Conservation (phyloP, 2,329 filamentous ascomycete species). For the Alternaria sp. region DNA sequence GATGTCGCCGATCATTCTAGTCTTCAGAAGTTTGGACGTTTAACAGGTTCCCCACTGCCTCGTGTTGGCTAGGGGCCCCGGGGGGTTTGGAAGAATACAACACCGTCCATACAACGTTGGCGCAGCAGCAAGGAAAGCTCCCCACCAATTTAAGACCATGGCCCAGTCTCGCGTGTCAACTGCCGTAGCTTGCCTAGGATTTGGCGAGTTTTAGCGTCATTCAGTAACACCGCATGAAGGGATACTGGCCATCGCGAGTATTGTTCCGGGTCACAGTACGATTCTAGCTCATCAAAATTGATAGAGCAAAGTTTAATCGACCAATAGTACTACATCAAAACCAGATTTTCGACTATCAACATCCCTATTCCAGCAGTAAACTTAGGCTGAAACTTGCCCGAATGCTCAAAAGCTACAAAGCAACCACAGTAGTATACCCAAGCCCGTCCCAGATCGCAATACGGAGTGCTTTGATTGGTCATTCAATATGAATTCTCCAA, state of each 20-base stretch:
- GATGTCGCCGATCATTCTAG: neutral
- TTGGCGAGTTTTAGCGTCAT: conserved; percentile 10
- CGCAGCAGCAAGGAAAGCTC: conserved; percentile 17
- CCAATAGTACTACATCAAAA: conserved; percentile 22
- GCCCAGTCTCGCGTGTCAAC: conserved; percentile 23
- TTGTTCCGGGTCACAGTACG: conserved; percentile 32
- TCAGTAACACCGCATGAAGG: conserved; percentile 21
- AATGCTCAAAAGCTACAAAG: conserved; percentile 25
- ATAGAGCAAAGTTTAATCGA: conserved; percentile 28
- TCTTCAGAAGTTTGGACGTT: neutral
- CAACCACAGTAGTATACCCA: conserved; percentile 23
- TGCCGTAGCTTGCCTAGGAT: conserved; percentile 23
- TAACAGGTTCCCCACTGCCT: conserved; percentile 22
- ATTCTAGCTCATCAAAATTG: conserved; percentile 36
- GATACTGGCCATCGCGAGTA: conserved; percentile 23
- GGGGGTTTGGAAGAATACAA: conserved; percentile 23
- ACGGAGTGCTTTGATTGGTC: conserved; percentile 32
- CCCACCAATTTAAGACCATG: conserved; percentile 14
- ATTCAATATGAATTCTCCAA: conserved; percentile 24
- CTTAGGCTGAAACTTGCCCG: conserved; percentile 39
- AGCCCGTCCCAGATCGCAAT: conserved; percentile 34
- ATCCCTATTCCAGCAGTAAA: conserved; percentile 21
- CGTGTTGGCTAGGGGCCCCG: conserved; percentile 13
- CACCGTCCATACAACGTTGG: conserved; percentile 19
- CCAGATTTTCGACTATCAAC: conserved; percentile 31